Evolutionary conservation across 805 yeast genomes (phyloP), one percentile per base, ranked within the genome.

Genomic region (Cyberlindnera saturnus): DNA sequence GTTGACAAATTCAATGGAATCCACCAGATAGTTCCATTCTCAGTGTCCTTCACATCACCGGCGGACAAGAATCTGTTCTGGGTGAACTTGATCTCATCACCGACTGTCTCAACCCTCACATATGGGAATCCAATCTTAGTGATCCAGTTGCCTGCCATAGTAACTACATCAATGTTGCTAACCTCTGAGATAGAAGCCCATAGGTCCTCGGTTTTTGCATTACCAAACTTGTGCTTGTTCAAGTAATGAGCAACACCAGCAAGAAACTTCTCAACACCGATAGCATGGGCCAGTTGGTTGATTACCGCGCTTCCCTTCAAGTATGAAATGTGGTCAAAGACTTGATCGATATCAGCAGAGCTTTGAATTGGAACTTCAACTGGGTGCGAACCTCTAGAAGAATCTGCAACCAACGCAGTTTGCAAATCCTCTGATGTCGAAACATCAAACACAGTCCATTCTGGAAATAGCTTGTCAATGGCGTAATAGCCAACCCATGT

Each of bases 401-500:
- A 75, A 61, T 88, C 96, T 45, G 86, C 73, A 10, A 71, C 64
- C 52, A 88, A 70, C 18, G 95, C 95, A 51, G 72, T 70, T 65
- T 84, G 90, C 58, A 83, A 74, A 49, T 81, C 74, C 55, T 78
- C 86, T 13, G 82, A 71, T 31, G 84, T 89, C 56, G 82, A 85
- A 36, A 77, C 73, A 61, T 86, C 86, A 81, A 86, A 86, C 28
- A 83, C 88, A 57, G 81, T 80, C 91, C 93, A 86, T 51, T 82
- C 86, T 18, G 93, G 93, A 63, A 75, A 78, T 51, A 84, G 67
- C 34, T 79, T 64, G 62, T 84, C 81, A 60, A 86, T 76, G 4
- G 90, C 85, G 56, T 79, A 81, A 84, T 88, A 83, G 5, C 91
- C 86, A 77, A 83, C 84, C 87, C 91, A 86, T 38, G 95, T 86